Evolutionary conservation across 352 stramenopile species (phyloP), one percentile per base, ranked within the genome.

Genomic region (Phytophthora vignae): DNA sequence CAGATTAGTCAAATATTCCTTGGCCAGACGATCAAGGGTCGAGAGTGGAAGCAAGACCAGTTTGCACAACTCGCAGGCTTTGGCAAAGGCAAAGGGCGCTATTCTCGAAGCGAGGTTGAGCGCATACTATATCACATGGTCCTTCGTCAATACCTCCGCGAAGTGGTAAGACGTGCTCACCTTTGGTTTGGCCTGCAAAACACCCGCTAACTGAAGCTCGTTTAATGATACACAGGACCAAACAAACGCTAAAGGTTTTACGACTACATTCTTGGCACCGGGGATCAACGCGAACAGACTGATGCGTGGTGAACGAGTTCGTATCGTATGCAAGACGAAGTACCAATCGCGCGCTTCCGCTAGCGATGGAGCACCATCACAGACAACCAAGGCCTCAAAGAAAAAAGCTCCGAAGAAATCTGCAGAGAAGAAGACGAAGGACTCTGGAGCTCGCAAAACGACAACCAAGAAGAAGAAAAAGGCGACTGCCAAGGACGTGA

Each of bases 61-160:
- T 90, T 90, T 36, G 61, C 73, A 42, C 83, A 87, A 33, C 73
- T 94, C 12, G 50, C 60, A 40, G 87, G 87, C 0, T 96, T 87
- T 67, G 87, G 88, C 9, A 82, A 82, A 33, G 90, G 85, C 25
- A 93, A 95, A 73, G 77, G 81, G 25, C 84, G 88, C 7, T 96
- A 90, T 56, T 77, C 85, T 46, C 81, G 85, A 21, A 93, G 85
- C 60, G 90, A 96, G 79, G 79, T 93, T 33, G 90, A 96, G 57
- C 82, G 90, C 12, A 92, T 96, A 52, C 67, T 96, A 46, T 95
- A 94, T 65, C 88, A 95, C 76, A 96, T 96, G 90, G 83, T 96
- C 55, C 77, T 96, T 66, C 86, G 87, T 19, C 86, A 96, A 59
- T 96, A 95, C 29, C 58, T 95, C 14, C 76, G 84, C 4, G 90